A percentile compares a stretch with the other conserved stretches of the same genome.
Evolutionary conservation across 1,284 basidiomycete species (phyloP).

Genomic region (Naganishia albida): DNA sequence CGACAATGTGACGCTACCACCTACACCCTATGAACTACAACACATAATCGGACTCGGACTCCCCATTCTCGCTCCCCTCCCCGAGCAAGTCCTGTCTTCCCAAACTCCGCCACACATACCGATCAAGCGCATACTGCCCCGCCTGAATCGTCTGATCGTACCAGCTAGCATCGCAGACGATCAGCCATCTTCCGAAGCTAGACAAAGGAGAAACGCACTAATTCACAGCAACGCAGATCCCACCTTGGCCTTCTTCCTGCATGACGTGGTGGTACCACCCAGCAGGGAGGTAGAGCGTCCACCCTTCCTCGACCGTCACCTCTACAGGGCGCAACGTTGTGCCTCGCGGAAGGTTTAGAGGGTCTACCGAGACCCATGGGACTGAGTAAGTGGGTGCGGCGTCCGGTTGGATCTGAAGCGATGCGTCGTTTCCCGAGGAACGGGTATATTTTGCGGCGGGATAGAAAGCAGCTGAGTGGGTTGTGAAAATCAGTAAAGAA

Average conservation of each 20-base stretch:
- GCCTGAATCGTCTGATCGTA: slow-evolving; percentile 33
- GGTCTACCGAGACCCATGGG: slow-evolving; percentile 73
- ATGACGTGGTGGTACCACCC: slow-evolving; percentile 92
- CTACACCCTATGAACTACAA: neutral
- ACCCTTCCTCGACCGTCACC: slow-evolving; percentile 68
- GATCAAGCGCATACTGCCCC: slow-evolving; percentile 29
- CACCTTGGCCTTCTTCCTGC: slow-evolving; percentile 58
- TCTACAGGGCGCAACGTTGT: slow-evolving; percentile 63
- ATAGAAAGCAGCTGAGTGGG: slow-evolving; percentile 63
- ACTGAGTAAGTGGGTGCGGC: slow-evolving; percentile 55
- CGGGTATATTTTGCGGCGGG: slow-evolving; percentile 69
- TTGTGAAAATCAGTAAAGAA: slow-evolving; percentile 15
- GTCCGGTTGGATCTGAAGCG: slow-evolving; percentile 33
- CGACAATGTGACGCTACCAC: neutral
- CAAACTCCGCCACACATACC: slow-evolving; percentile 22
- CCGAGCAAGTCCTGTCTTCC: slow-evolving; percentile 27
- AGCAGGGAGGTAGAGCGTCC: slow-evolving; percentile 82
- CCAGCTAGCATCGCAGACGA: slow-evolving; percentile 23
- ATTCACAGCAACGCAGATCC: slow-evolving; percentile 69
- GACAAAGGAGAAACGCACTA: slow-evolving; percentile 66
- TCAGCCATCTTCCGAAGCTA: neutral
- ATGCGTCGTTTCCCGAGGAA: slow-evolving; percentile 28
- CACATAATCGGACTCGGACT: neutral
- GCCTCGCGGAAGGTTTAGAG: slow-evolving; percentile 58
- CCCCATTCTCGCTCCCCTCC: slow-evolving; percentile 2